Evolutionary conservation across 1,284 basidiomycete genomes (phyloP), one percentile per base, ranked within the genome.

Genomic region (Wallemia mellicola): DNA sequence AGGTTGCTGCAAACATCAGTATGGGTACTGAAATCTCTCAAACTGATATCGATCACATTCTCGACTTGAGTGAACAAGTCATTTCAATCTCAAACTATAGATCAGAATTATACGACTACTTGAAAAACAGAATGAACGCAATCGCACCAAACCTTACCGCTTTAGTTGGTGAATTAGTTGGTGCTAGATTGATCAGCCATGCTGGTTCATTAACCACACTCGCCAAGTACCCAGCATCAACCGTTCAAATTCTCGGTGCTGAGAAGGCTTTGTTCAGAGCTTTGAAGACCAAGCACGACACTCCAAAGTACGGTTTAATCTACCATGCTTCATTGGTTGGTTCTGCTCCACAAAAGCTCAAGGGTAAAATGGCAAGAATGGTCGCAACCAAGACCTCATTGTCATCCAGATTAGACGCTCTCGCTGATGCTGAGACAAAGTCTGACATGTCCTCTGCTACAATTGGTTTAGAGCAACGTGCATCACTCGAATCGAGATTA

Each of bases 281-380:
- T 2, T 75, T 98, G 64, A 98, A 98, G 75, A 96, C 94, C 61
- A 98, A 96, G 73, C 89, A 95, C 68, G 89, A 96, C 73, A 96
- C 92, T 61, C 92, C 91, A 58, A 98, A 98, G 73, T 95, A 96
- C 68, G 91, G 89, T 66, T 75, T 95, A 58, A 94, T 96, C 67
- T 96, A 92, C 73, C 91, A 95, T 74, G 86, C 88, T 33, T 91
- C 86, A 2, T 76, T 98, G 61, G 86, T 98, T 64, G 94, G 92
- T 33, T 89, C 94, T 74, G 92, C 94, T 60, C 87, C 92, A 58
- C 87, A 89, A 64, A 95, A 95, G 74, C 78, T 95, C 64, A 98
- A 98, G 77, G 94, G 92, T 67, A 98, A 98, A 81, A 96, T 98
- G 92, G 94, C 94, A 15, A 84, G 94, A 65, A 98, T 98, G 92